Evolutionary conservation across 768 basidiomycete genomes (phyloP).

Genomic region (Mycena vulgaris): DNA sequence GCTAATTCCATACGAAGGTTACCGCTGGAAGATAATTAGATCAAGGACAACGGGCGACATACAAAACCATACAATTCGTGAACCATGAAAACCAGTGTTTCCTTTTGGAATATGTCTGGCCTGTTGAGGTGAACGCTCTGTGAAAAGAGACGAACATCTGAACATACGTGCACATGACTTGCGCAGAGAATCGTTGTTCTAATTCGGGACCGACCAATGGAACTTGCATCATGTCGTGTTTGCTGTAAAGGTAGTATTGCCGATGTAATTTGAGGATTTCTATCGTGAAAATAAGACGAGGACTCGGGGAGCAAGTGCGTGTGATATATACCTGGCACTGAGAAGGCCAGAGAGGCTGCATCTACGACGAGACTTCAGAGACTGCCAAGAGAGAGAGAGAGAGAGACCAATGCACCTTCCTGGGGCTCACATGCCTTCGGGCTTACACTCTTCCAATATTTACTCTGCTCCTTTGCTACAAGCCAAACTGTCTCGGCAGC

Average conservation of each 20-base stretch:
- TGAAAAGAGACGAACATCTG: background rate
- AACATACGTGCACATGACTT: constrained; percentile 92
- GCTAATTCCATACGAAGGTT: constrained; percentile 90
- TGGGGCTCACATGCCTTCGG: constrained; percentile 87
- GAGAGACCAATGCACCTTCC: constrained; percentile 67
- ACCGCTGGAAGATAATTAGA: constrained; percentile 67
- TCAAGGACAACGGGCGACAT: background rate
- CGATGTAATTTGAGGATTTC: constrained; percentile 93
- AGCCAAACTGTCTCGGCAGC: constrained; percentile 93
- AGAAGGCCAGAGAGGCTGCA: constrained; percentile 72
- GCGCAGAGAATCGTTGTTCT: constrained; percentile 81
- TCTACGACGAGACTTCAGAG: constrained; percentile 56
- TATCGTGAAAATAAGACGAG: constrained; percentile 44
- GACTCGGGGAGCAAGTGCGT: background rate
- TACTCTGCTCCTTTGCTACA: constrained; percentile 89
- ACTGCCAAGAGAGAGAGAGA: background rate
- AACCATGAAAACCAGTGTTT: constrained; percentile 87
- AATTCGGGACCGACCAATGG: constrained; percentile 80
- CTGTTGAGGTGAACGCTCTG: constrained; percentile 56
- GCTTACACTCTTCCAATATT: constrained; percentile 92
- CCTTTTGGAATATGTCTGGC: constrained; percentile 81
- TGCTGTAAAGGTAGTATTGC: constrained; percentile 84
- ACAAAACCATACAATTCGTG: constrained; percentile 89
- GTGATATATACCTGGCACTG: constrained; percentile 76
- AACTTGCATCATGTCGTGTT: constrained; percentile 84